Base-by-base conservation (phyloP, 805 yeast genomes). In the Suhomyces sp. region DNA sequence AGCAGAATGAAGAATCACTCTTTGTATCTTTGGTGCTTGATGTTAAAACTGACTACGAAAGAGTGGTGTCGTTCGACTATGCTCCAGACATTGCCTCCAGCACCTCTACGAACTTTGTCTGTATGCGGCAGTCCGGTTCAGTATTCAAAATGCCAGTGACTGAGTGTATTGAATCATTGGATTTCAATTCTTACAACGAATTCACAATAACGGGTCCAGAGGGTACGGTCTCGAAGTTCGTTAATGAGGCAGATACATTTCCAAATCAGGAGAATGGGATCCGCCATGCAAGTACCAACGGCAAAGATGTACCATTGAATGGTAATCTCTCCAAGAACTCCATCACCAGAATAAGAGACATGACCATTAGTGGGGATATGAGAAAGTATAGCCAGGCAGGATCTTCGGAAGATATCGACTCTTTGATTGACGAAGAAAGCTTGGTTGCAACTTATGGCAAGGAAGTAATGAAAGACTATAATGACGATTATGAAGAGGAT, bases 51-150 rank as follows among this genome's bases (percentile, higher is more conserved):
- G 84, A 82, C 35, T 80, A 75, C 49, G 95, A 88, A 45, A 72
- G 90, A 46, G 95, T 88, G 1, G 79, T 83, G 1, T 81, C 95
- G 0, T 88, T 83, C 60, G 96, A 88, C 56, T 88, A 88, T 54
- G 76, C 81, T n/a, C 79, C 81, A 1, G 78, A 75, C 38, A 40
- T 60, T 3, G 36, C 51, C 5, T 63, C 77, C 2, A 60, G 55
- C n/a, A 71, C 79, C 15, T 74, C 77, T 1, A 73, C 84, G 6
- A 79, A 82, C 47, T 70, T 86, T 38, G 78, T 90, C 19, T 88
- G 97, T 57, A 83, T 90, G 83, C 69, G 96, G 44, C 95, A 87
- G 50, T 84, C 95, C 1, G 97, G 97, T 3, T 82, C 86, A 35
- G 80, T 88, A 0, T 88, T 84, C 58, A 70, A 83, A 39, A 85